Percentiles rank a stretch among this genome's conserved stretches.
These are phyloP conservation scores for Mucor sp. DNA, from an alignment of 371 early-diverging fungal species.

Conservation along the genomic window DNA sequence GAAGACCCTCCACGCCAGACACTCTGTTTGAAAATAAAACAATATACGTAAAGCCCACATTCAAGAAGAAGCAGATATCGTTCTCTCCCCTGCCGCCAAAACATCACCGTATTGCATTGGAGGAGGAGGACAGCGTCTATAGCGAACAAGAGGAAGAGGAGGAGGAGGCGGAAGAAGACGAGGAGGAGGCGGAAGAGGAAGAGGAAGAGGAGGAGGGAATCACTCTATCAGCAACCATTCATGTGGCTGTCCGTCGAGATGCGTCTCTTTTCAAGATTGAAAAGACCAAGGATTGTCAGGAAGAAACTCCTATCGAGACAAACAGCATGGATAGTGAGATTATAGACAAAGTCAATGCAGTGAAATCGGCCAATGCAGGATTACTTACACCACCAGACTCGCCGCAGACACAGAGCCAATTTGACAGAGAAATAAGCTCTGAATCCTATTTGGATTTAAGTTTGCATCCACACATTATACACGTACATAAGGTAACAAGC, in stretches of 20 bases:
- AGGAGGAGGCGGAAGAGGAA: background rate
- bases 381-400: conserved; percentile 17
- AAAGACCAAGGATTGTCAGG: conserved; percentile 6
- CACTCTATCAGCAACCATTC: conserved; percentile 8
- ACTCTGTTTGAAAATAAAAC: background rate
- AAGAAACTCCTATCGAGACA: background rate
- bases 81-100: background rate
- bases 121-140: background rate
- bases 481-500: conserved; percentile 21
- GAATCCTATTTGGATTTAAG: background rate
- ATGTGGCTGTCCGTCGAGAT: conserved; percentile 20
- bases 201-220: background rate
- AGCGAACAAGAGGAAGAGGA: background rate
- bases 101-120: background rate
- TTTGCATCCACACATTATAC: conserved; percentile 11
- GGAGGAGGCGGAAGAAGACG: background rate
- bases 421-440: background rate
- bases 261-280: conserved; percentile 23
- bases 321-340: background rate
- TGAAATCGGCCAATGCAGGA: conserved; percentile 3
- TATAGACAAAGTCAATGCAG: background rate
- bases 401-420: conserved; percentile 1
- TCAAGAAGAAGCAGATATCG: background rate
- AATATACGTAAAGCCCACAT: background rate
- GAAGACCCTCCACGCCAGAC: conserved; percentile 10